Conservation (phyloP, 2,329 filamentous ascomycete genomes). For the Chrysoporthe austroafricana region DNA sequence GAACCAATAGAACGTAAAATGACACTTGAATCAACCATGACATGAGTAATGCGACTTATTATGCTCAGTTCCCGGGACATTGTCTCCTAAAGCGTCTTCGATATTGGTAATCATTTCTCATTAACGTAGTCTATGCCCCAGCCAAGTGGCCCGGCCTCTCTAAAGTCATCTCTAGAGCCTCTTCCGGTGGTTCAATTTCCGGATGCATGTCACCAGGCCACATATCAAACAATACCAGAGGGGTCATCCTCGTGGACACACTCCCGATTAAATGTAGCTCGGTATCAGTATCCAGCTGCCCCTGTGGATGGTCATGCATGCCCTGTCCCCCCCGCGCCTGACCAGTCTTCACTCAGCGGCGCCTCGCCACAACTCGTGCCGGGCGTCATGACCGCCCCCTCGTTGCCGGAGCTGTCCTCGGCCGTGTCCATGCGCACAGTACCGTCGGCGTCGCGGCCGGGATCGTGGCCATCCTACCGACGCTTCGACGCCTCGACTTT, state of each 20-base stretch:
- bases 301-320: neutral
- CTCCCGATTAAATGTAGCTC: neutral
- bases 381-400: neutral
- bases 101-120: slow-evolving; percentile 13
- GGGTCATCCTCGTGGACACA: neutral
- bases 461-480: slow-evolving; percentile 46
- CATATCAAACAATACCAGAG: neutral
- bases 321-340: neutral
- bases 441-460: neutral
- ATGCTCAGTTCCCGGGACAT: too few relatives aligned
- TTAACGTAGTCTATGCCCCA: slow-evolving; percentile 19
- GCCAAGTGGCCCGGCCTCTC: neutral
- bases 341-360: too few relatives aligned
- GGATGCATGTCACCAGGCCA: neutral
- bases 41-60: neutral
- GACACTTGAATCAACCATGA: neutral
- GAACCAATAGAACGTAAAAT: slow-evolving; percentile 25
- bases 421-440: neutral
- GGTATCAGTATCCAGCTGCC: neutral
- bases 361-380: neutral
- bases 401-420: neutral
- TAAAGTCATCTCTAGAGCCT: neutral
- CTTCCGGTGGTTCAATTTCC: neutral
- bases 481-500: slow-evolving; percentile 83
- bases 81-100: neutral